A percentile compares a stretch with the other conserved stretches of the same genome.
Conservation (phyloP, 495 filamentous ascomycete genomes). For the Penicillium cinerascens region DNA sequence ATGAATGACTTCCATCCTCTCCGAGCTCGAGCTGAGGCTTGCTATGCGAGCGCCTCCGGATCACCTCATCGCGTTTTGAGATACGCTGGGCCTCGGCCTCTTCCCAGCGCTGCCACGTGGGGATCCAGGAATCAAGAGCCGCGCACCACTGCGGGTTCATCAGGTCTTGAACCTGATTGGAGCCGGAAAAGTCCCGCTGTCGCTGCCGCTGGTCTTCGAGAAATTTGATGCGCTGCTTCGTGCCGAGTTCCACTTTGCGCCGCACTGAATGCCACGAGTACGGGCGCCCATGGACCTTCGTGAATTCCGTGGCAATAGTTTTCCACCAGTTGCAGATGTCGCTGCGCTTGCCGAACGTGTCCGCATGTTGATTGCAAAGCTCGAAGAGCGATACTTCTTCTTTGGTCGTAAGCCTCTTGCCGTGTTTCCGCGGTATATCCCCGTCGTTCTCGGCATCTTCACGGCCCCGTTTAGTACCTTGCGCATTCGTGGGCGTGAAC, state of each 20-base stretch:
- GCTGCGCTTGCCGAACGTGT: conserved; percentile 42
- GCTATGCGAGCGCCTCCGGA: conserved; percentile 34
- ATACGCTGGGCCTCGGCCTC: conserved; percentile 38
- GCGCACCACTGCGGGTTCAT: conserved; percentile 42
- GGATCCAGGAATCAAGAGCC: conserved; percentile 42
- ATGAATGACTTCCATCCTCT: not conserved
- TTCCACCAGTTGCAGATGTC: conserved; percentile 50
- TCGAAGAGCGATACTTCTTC: conserved; percentile 45
- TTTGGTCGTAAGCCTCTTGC: conserved; percentile 41
- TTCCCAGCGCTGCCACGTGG: conserved; percentile 44
- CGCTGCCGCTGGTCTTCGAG: conserved; percentile 33
- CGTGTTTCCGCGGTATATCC: conserved; percentile 32
- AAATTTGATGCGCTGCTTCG: conserved; percentile 43
- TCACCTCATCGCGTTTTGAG: conserved; percentile 40
- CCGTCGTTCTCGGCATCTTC: conserved; percentile 11
- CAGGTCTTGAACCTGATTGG: conserved; percentile 20
- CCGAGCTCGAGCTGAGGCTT: not conserved
- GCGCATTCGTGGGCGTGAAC: not conserved
- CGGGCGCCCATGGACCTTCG: conserved; percentile 35
- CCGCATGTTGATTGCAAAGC: conserved; percentile 41
- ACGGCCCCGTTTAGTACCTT: conserved; percentile 16
- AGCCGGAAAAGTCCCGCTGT: conserved; percentile 3
- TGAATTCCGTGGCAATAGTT: conserved; percentile 40
- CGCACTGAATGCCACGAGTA: conserved; percentile 49
- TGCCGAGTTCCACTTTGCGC: conserved; percentile 44